phyloP scores from a whole-genome alignment of 2,329 filamentous ascomycete genomes.

The Aspergillus ochraceus region DNA sequence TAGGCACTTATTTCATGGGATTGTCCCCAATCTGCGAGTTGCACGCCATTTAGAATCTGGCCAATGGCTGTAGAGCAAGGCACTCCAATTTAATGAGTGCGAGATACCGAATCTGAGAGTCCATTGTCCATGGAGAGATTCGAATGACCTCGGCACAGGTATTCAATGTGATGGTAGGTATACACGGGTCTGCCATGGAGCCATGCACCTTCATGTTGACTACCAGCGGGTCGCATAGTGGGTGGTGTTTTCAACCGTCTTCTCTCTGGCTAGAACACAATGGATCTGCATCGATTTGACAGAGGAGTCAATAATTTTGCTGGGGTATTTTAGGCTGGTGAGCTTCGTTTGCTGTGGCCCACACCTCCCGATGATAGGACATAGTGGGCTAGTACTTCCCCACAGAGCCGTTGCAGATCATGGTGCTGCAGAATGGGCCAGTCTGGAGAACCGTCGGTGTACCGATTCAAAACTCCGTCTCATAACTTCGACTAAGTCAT shows the following conservation, averaged over 20 bases:
- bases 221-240: too few relatives aligned
- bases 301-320: too few relatives aligned
- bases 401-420: background rate
- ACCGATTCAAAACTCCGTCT: too few relatives aligned
- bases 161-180: background rate
- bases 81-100: background rate
- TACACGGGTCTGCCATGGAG: background rate
- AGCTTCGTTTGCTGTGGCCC: background rate
- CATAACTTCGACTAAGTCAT: too few relatives aligned
- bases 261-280: too few relatives aligned
- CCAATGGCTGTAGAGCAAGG: background rate
- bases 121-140: background rate
- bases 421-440: too few relatives aligned
- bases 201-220: too few relatives aligned
- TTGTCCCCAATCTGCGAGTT: background rate
- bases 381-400: background rate
- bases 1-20: background rate
- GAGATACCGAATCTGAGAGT: background rate
- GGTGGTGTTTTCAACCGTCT: too few relatives aligned
- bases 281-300: too few relatives aligned
- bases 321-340: background rate
- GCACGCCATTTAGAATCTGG: background rate
- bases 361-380: background rate
- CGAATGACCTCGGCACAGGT: background rate
- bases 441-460: too few relatives aligned